Evolutionary conservation across 2,329 filamentous ascomycete species (phyloP), one percentile per base, ranked within the genome.

Genomic region (Neoscytalidium dimidiatum): DNA sequence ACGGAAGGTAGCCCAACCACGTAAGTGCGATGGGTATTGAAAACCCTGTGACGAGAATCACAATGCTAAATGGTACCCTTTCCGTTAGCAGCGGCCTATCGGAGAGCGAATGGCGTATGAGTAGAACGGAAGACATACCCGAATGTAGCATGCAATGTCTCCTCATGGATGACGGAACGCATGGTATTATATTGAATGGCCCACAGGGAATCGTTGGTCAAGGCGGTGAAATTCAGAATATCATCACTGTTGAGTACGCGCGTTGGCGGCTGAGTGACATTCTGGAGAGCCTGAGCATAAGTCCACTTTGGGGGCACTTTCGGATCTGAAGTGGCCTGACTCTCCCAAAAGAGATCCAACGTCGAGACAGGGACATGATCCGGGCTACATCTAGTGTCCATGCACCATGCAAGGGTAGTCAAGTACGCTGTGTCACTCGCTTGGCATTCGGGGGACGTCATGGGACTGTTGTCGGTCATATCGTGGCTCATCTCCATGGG

Each of bases 381-480:
- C 3, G 28, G 33, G 17, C 46, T 57, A 51, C 73, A 75, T 23
- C 61, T 71, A 1, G 67, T 38, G 28, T 71, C 70, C 51, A 75
- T 71, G 61, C 74, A 76, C 49, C 70, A 72, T 8, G 73, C 73
- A 0, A 75, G 65, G 7, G 72, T 73, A 0, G 70, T 72, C 17
- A 76, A 68, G 62, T 66, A 76, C 3, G 70, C 44, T 6, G 67
- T 69, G 41, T 75, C 68, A 21, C 53, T 62, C 1, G 72, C 72
- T 6, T 67, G 68, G 56, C 74, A 75, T 46, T 69, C 66, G 21
- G 72, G 67, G 9, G 70, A 62, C 31, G 73, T 71, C n/a, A n/a
- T n/a, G n/a, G n/a, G n/a, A n/a, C n/a, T n/a, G n/a, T n/a, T n/a
- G n/a, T n/a, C n/a, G n/a, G n/a, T n/a, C n/a, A n/a, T n/a, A n/a